Evolutionary conservation across 2,329 filamentous ascomycete genomes (phyloP).

Genomic region (Talaromyces piceae): DNA sequence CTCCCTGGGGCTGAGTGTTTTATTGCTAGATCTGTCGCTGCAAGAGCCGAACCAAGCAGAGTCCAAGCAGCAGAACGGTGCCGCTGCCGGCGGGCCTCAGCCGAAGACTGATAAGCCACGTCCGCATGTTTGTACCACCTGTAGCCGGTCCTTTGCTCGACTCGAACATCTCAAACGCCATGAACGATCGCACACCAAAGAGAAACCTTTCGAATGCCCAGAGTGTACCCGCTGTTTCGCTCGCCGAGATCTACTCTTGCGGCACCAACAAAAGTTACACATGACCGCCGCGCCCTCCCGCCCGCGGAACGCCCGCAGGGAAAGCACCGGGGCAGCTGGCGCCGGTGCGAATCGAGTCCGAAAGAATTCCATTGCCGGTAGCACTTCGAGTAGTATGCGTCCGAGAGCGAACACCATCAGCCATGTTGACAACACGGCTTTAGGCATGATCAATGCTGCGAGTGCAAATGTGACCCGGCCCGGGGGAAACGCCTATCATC

Average conservation of each 20-base stretch:
- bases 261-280: slow-evolving; percentile 97
- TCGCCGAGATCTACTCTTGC: slow-evolving; percentile 78
- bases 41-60: slow-evolving; percentile 26
- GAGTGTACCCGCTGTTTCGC: slow-evolving; percentile 95
- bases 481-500: slow-evolving; percentile 58
- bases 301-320: slow-evolving; percentile 72
- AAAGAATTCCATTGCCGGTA: slow-evolving; percentile 77
- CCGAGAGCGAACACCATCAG: slow-evolving; percentile 94
- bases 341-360: slow-evolving; percentile 66
- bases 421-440: slow-evolving; percentile 70
- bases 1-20: slow-evolving; percentile 9
- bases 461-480: slow-evolving; percentile 20
- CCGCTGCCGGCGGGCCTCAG: slow-evolving; percentile 53
- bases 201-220: slow-evolving; percentile 96
- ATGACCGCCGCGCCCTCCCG: slow-evolving; percentile 83
- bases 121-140: slow-evolving; percentile 88
- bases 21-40: slow-evolving; percentile 15
- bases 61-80: slow-evolving; percentile 19
- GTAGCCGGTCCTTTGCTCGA: slow-evolving; percentile 84
- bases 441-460: slow-evolving; percentile 51
- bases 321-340: slow-evolving; percentile 70
- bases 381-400: slow-evolving; percentile 56
- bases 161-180: slow-evolving; percentile 96
- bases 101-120: slow-evolving; percentile 96
- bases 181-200: slow-evolving; percentile 95